Conservation (phyloP, 345 rosid genomes). For the Noccaea caerulescens region DNA sequence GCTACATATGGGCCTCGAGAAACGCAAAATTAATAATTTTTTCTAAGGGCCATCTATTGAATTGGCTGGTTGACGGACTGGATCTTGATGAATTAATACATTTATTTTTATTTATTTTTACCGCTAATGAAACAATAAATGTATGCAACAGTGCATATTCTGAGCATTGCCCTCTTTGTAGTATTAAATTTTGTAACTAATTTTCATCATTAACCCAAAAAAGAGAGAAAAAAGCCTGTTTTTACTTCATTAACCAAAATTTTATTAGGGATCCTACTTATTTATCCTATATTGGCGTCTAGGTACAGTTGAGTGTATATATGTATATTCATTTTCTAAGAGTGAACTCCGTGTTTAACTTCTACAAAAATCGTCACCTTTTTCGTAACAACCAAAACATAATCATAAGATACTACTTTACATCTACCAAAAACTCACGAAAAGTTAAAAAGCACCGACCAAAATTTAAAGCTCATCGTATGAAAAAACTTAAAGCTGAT, state of each 20-base stretch:
- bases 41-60: neutral
- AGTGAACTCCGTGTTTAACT: slow-evolving; percentile 26
- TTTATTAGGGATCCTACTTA: neutral
- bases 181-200: too few species aligned
- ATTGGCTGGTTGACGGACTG: too few species aligned
- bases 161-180: too few species aligned
- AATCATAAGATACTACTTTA: slow-evolving; percentile 25
- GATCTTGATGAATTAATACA: too few species aligned
- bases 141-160: too few species aligned
- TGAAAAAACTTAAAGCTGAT: neutral
- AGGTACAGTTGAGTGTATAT: neutral
- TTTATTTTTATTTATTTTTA: too few species aligned
- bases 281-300: slow-evolving; percentile 1
- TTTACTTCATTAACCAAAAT: too few species aligned
- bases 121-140: too few species aligned
- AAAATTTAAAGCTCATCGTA: slow-evolving; percentile 37
- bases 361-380: slow-evolving; percentile 31
- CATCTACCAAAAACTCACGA: slow-evolving; percentile 33
- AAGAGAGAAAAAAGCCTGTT: too few species aligned
- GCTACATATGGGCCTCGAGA: neutral
- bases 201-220: too few species aligned
- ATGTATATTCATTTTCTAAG: neutral
- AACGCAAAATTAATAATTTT: neutral
- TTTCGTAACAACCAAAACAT: slow-evolving; percentile 23
- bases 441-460: slow-evolving; percentile 44